phyloP scores from a whole-genome alignment of 495 filamentous ascomycete genomes.

The Aspergillus biplanus region DNA sequence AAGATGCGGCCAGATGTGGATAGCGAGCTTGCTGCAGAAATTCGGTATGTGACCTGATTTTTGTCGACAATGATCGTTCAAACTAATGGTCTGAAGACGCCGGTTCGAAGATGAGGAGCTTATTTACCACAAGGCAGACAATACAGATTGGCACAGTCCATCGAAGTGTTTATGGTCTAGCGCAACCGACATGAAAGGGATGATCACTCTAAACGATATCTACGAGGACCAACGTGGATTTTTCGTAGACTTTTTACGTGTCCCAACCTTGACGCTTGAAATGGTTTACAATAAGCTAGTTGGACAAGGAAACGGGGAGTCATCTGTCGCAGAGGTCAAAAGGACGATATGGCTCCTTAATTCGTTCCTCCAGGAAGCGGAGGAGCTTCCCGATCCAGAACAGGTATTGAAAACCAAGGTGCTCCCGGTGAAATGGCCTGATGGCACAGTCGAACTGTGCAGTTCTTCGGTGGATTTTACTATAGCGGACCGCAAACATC shows the following conservation, averaged over 20 bases:
- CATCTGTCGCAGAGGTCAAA: conserved; percentile 34
- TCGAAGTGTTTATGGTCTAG: conserved; percentile 46
- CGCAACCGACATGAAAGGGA: conserved; percentile 38
- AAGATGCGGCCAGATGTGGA: conserved; percentile 1
- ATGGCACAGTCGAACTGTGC: conserved; percentile 20
- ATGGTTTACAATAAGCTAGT: conserved; percentile 41
- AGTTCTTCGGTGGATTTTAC: conserved; percentile 32
- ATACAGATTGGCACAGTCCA: conserved; percentile 32
- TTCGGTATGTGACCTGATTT: conserved; percentile 12
- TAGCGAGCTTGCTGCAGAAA: neutral
- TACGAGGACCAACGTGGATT: conserved; percentile 40
- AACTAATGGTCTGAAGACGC: neutral
- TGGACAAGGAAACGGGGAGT: conserved; percentile 15
- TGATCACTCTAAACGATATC: conserved; percentile 32
- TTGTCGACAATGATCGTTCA: too few relatives aligned
- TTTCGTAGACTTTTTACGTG: conserved; percentile 39
- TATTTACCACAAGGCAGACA: conserved; percentile 28
- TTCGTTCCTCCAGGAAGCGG: conserved; percentile 23
- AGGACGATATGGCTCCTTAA: conserved; percentile 40
- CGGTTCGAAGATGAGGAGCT: conserved; percentile 31
- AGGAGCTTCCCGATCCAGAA: conserved; percentile 16
- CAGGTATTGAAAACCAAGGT: conserved; percentile 23
- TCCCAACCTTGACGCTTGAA: conserved; percentile 32
- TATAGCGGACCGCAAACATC: conserved; percentile 40
- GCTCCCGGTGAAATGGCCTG: conserved; percentile 32